Evolutionary conservation across 331 rosid genomes (phyloP).

Genomic region (Dryas integrifolia): DNA sequence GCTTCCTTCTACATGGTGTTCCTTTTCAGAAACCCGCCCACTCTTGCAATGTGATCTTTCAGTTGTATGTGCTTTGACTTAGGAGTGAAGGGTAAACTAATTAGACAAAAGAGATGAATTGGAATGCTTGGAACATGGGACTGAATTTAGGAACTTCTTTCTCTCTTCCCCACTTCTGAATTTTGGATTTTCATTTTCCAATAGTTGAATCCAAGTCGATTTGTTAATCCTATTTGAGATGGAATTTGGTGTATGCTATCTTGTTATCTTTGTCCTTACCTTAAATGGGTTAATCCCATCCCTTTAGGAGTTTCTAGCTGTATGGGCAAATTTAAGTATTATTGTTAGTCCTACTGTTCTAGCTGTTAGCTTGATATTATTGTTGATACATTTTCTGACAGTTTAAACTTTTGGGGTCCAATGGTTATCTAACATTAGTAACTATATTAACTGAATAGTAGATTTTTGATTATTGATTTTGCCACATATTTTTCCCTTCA

Average conservation of each 20-base stretch:
- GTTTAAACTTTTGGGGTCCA: too few species aligned
- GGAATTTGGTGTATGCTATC: neutral
- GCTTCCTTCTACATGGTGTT: neutral
- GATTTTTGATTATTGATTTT: neutral
- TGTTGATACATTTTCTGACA: too few species aligned
- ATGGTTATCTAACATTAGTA: neutral
- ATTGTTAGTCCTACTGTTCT: neutral
- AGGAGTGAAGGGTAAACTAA: neutral
- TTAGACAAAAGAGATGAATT: neutral
- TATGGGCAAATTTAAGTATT: neutral
- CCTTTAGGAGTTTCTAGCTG: neutral
- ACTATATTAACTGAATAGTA: neutral
- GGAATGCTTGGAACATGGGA: neutral
- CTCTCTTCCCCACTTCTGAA: neutral
- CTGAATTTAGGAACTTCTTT: neutral
- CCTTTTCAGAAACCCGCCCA: neutral
- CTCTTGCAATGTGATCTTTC: neutral
- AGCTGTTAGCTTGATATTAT: neutral
- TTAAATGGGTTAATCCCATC: neutral
- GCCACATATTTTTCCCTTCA: neutral
- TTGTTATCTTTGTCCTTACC: neutral
- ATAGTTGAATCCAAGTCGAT: neutral
- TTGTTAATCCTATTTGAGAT: neutral
- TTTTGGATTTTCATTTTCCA: neutral
- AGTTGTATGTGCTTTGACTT: neutral